Base-by-base conservation (phyloP, 306 rosid species). In the Spatholobus suberectus region DNA sequence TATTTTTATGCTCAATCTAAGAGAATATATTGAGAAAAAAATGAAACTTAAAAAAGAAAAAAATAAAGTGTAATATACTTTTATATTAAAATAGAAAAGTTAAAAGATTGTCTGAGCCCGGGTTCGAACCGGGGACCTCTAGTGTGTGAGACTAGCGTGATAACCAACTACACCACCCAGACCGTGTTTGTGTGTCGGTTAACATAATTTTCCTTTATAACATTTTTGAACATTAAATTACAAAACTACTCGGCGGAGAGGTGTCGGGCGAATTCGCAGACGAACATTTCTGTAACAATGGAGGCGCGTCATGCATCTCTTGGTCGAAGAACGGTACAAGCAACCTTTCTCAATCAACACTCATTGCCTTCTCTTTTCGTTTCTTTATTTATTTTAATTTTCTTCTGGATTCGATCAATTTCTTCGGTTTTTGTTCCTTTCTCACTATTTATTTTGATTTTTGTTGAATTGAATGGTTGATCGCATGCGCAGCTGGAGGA, bases 291-390 rank as follows among this genome's bases (percentile, higher is more conserved):
- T 49, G 52, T 1, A 27, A 77, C 88, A 81, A 95, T 93, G 99
- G 96, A 95, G 0, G 85, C 91, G 7, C 96, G 90, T 68, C 98
- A 94, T 85, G 97, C 97, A 9, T 82, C 97, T 63, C 90, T 96
- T 0, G 99, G 92, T 83, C 90, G 97, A 75, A 92, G 98, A 75
- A 92, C 99, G 87, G 98, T 93, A 84, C 0, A 55, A 1, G 43
- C 35, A 10, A 18, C 32, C 43, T 68, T 52, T 77, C 6, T 34
- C 27, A 17, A 49, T 58, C 37, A 41, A 59, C 63, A 29, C 4
- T n/a, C 83, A 47, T 77, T 35, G 20, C 40, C 23, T 37, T 11
- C 66, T 38, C 61, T 41, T 67, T 15, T 69, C 18, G 2, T 35
- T 32, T 32, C 20, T 17, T 32, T 2, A 11, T 4, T n/a, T n/a